Conservation (phyloP, 345 rosid genomes). For the Camelina hispida region DNA sequence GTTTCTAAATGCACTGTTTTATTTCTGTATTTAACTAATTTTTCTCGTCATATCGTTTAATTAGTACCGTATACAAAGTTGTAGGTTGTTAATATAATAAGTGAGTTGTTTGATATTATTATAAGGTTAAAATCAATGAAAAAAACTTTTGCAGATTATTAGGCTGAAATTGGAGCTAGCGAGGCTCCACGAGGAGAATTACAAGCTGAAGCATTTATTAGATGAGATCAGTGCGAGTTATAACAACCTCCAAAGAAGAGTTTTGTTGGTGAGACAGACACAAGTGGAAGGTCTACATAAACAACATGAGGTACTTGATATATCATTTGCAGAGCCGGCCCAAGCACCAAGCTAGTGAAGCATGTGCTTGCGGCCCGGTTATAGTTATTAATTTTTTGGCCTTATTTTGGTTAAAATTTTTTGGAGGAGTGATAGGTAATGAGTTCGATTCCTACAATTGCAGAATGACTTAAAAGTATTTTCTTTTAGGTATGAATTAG, state of each 20-base stretch:
- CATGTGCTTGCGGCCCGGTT: too few relatives aligned
- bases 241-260: conserved; percentile 66
- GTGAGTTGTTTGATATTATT: background rate
- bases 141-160: conserved; percentile 57
- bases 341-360: too few relatives aligned
- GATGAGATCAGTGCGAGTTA: conserved; percentile 65
- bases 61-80: background rate
- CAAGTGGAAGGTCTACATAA: conserved; percentile 48
- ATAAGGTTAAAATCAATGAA: conserved; percentile 1
- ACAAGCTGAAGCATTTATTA: conserved; percentile 61
- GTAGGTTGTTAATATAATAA: background rate
- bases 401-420: too few relatives aligned
- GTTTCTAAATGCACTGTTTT: background rate
- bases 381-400: too few relatives aligned
- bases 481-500: too few relatives aligned
- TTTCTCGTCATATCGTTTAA: background rate
- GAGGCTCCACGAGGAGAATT: conserved; percentile 73
- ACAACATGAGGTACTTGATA: conserved; percentile 51
- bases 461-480: too few relatives aligned
- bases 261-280: conserved; percentile 60
- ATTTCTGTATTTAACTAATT: background rate
- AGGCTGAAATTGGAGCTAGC: conserved; percentile 55
- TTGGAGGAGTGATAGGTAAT: too few relatives aligned
- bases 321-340: background rate
- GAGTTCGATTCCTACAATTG: too few relatives aligned